Evolutionary conservation across 805 yeast genomes (phyloP).

Genomic region (Yamadazyma kitorensis): DNA sequence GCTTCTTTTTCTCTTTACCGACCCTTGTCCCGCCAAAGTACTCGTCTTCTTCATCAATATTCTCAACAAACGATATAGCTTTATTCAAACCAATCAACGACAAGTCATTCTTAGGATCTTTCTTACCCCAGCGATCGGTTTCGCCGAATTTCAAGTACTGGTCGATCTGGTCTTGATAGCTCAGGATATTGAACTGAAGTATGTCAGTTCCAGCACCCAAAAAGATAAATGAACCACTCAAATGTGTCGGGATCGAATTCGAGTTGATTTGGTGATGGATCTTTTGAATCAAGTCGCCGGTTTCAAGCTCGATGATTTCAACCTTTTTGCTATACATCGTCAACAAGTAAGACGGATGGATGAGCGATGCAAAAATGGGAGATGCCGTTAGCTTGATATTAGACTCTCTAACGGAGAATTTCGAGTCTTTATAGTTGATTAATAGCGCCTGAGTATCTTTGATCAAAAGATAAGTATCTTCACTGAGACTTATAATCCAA

Average conservation of each 20-base stretch:
- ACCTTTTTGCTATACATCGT: constrained; percentile 28
- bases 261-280: constrained; percentile 31
- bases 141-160: constrained; percentile 25
- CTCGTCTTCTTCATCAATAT: constrained; percentile 22
- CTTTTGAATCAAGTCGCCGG: constrained; percentile 34
- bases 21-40: constrained; percentile 20
- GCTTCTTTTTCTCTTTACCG: constrained; percentile 25
- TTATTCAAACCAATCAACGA: constrained; percentile 31
- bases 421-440: constrained; percentile 14
- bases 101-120: constrained; percentile 27
- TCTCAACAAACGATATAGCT: constrained; percentile 29
- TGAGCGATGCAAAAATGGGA: constrained; percentile 25
- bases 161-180: constrained; percentile 33
- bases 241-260: constrained; percentile 10
- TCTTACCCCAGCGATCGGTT: constrained; percentile 16
- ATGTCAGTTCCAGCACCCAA: constrained; percentile 31
- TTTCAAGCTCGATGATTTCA: constrained; percentile 33
- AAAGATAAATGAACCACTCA: constrained; percentile 8
- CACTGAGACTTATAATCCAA: constrained; percentile 17
- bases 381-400: constrained; percentile 21
- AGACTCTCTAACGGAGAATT: constrained; percentile 13
- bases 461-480: constrained; percentile 22
- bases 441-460: constrained; percentile 30
- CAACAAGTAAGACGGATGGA: constrained; percentile 33
- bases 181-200: constrained; percentile 26